These are phyloP conservation scores for Alternaria alternata DNA, from an alignment of 2,329 filamentous ascomycete genomes.

Conservation along the genomic window DNA sequence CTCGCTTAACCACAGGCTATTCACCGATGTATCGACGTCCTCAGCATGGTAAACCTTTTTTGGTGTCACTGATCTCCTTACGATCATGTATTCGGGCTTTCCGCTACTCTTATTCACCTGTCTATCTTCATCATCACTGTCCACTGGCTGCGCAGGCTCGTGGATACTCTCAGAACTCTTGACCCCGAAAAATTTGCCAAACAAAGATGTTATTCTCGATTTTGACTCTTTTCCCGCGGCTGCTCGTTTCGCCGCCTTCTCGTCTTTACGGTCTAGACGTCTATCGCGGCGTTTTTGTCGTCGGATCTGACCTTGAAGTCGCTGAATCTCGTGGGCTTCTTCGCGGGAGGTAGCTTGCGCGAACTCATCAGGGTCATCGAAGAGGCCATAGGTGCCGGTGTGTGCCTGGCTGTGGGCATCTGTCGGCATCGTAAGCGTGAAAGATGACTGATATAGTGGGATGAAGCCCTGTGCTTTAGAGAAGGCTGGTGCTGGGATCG, in stretches of 20 bases:
- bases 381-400: constrained; percentile 28
- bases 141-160: background rate
- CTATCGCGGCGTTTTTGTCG: constrained; percentile 1
- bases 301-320: constrained; percentile 4
- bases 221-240: background rate
- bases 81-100: constrained; percentile 1
- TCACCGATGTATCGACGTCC: constrained; percentile 7
- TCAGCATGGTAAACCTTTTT: constrained; percentile 7
- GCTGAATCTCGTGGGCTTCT: constrained; percentile 8
- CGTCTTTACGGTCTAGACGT: constrained; percentile 1
- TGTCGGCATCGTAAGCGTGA: constrained; percentile 5
- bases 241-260: background rate
- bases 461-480: background rate
- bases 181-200: background rate
- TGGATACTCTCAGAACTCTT: background rate
- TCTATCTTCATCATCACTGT: background rate
- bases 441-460: background rate
- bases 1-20: constrained; percentile 22
- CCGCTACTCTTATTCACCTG: background rate
- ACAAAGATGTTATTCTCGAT: background rate
- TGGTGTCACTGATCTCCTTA: constrained; percentile 2
- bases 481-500: background rate
- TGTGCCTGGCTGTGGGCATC: constrained; percentile 14
- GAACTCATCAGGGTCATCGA: constrained; percentile 26
- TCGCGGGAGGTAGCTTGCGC: background rate